phyloP scores from a whole-genome alignment of 345 rosid genomes.

The Syzygium grande region DNA sequence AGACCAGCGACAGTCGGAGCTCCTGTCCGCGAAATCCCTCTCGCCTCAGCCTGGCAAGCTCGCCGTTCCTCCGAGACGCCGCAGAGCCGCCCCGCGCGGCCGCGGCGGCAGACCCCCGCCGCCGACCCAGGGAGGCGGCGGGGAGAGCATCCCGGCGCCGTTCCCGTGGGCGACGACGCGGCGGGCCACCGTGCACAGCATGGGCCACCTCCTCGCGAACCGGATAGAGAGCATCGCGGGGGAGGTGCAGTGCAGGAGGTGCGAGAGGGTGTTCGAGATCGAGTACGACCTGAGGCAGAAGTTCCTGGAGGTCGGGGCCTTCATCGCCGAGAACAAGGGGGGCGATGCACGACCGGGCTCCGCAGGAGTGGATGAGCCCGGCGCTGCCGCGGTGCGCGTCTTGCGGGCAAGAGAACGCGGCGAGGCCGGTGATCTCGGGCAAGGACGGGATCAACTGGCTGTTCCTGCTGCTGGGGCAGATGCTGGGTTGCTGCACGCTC shows the following conservation, averaged over 20 bases:
- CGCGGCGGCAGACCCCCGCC: neutral
- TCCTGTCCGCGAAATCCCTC: neutral
- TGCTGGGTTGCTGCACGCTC: constrained; percentile 60
- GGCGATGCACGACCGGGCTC: constrained; percentile 66
- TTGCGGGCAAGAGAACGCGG: constrained; percentile 47
- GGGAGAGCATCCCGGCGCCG: constrained; percentile 33
- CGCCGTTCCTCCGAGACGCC: neutral
- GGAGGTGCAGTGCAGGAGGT: constrained; percentile 56
- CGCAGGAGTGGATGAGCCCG: constrained; percentile 47
- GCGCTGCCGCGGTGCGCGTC: constrained; percentile 26
- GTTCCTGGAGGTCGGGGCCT: constrained; percentile 32
- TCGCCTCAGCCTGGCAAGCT: neutral
- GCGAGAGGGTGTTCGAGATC: constrained; percentile 37
- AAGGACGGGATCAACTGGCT: constrained; percentile 72
- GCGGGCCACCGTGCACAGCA: constrained; percentile 38
- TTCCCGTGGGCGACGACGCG: constrained; percentile 59
- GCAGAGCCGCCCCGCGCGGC: neutral
- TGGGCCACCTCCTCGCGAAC: constrained; percentile 25
- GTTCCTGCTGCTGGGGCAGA: constrained; percentile 70
- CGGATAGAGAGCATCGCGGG: constrained; percentile 31
- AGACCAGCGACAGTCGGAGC: neutral
- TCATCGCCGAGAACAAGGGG: constrained; percentile 13
- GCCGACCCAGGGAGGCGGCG: neutral
- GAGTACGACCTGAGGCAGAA: constrained; percentile 42
- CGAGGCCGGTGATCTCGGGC: constrained; percentile 45